Base-by-base conservation (phyloP, 129 eudicot species). In the Tagetes erecta region DNA sequence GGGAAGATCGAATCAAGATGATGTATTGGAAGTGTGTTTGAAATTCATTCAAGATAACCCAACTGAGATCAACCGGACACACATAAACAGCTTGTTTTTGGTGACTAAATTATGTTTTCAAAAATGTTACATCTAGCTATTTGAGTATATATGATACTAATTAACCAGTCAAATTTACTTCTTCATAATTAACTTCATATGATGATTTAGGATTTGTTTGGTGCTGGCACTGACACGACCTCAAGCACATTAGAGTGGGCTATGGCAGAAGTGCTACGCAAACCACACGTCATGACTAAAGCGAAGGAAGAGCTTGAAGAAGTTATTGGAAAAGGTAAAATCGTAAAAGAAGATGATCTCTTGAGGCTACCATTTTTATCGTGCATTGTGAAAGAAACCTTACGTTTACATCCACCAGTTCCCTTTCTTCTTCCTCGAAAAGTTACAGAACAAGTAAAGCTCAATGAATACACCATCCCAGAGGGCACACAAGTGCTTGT, bases 61-160 rank as follows among this genome's bases (percentile, higher is more conserved):
- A 46, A 46, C 56, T 14, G 75, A 77, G 69, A 45, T 77, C 33
- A 36, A 57, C 37, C 39, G 53, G 8, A 14, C 8, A 14, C 75
- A 58, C 40, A 68, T 77, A 37, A 77, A 56, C 63, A 68, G 81
- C 68, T 42, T 77, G 52, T 46, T 77, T 44, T 36, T 77, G 70
- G 80, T 76, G 59, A 1, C 68, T 76, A 38, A 36, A 5, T 39
- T 11, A 10, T 20, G 27, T 20, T 20, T 20, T 20, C 9, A 44
- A 0, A 44, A 20, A 20, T 20, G 27, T 20, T 44, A 44, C 8
- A 44, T 44, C 6, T 44, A 2, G 6, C 2, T 44, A 44, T 7
- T 44, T 8, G 6, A 8, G 8, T 64, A 2, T 3, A 30, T 27
- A 52, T 52, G 58, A 13, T n/a, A 52, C 9, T 52, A 52, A 52